phyloP scores from a whole-genome alignment of 2,329 filamentous ascomycete genomes.

The Emmonsiellopsis sp. region DNA sequence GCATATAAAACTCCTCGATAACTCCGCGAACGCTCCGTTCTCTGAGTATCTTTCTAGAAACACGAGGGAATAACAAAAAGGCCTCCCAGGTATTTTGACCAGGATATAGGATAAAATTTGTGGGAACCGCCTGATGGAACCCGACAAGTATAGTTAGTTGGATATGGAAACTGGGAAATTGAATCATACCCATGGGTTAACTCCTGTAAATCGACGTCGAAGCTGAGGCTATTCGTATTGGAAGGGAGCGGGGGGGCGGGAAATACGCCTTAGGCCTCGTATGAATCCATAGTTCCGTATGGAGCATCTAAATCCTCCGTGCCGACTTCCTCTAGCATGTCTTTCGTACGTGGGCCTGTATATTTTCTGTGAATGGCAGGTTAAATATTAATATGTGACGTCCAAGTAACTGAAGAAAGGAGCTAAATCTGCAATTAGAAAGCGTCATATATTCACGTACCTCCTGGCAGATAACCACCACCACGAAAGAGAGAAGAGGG shows the following conservation, averaged over 20 bases:
- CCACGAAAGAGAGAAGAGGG: slow-evolving; percentile 42
- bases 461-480: slow-evolving; percentile 36
- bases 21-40: too few species aligned
- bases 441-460: slow-evolving; percentile 16
- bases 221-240: not conserved
- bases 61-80: too few species aligned
- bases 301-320: slow-evolving; percentile 21
- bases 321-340: slow-evolving; percentile 32
- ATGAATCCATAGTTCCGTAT: slow-evolving; percentile 2
- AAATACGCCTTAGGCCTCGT: slow-evolving; percentile 4
- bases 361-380: slow-evolving; percentile 40
- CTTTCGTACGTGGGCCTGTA: slow-evolving; percentile 50
- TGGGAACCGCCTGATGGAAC: too few species aligned
- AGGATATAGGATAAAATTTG: too few species aligned
- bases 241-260: not conserved
- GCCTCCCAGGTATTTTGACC: too few species aligned
- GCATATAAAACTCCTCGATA: too few species aligned
- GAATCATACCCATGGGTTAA: not conserved
- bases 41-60: too few species aligned
- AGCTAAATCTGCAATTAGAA: not conserved
- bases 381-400: not conserved
- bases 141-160: too few species aligned
- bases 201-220: not conserved
- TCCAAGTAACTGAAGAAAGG: not conserved
- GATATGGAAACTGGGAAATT: not conserved